Evolutionary conservation across 306 rosid species (phyloP), one percentile per base, ranked within the genome.

Genomic region (Medicago ruthenica): DNA sequence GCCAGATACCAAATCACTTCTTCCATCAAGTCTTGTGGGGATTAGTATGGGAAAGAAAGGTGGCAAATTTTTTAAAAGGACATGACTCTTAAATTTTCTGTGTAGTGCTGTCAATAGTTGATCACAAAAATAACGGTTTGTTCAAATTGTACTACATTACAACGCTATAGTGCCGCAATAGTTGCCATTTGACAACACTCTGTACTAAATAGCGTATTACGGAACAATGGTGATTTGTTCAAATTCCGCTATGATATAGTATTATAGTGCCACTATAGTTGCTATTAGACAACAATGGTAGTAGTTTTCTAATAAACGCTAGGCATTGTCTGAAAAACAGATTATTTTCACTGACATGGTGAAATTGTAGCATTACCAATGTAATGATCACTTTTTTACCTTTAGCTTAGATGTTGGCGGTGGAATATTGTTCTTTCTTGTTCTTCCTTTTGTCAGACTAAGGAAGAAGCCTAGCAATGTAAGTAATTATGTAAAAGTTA

Each of bases 31-130:
- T 76, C 83, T 86, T 41, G 69, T 55, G 12, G 95, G 93, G 59
- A 74, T 79, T 11, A 68, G 50, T 85, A 83, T 92, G 71, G 99
- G 98, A 50, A 95, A 89, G 91, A 95, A 83, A 85, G 98, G 99
- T 34, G 83, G 93, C 39, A 88, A 83, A 76, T 95, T 95, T 81
- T 90, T 95, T 86, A 92, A 85, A 85, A 92, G 86, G 80, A 78
- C 82, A 9, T 27, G 66, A 57, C 34, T 58, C 65, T 67, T 79
- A 67, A 64, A 83, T 69, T 71, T 75, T 74, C 68, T 57, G 41
- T 61, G 73, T 14, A 55, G 31, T 20, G 31, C 9, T 55, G 27
- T 9, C 15, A 18, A 55, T 13, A 12, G 3, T 20, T 55, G 31
- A 18, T 54, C 27, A 9, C 13, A 0, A 18, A 54, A 9, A 18